Conservation (phyloP, 208 protist species). For the Crithidia sp. region DNA sequence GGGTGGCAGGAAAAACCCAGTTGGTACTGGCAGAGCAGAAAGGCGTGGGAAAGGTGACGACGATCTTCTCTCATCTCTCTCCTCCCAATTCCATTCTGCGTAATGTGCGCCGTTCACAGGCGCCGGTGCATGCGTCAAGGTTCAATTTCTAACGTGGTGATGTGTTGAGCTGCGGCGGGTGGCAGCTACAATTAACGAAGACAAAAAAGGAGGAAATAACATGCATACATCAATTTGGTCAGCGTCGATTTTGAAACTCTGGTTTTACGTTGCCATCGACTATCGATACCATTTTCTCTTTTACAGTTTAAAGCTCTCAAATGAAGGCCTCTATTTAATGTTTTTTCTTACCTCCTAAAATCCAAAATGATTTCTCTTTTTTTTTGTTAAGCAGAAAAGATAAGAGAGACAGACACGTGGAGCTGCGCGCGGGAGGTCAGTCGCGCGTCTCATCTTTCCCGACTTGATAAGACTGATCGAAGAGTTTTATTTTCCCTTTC, state of each 20-base stretch:
- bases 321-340: neutral
- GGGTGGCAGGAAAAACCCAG: neutral
- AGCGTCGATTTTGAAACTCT: slow-evolving; percentile 11
- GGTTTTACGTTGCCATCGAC: slow-evolving; percentile 18
- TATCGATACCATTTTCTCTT: neutral
- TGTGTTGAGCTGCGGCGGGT: too few species aligned
- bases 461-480: neutral
- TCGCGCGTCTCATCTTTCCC: too few species aligned
- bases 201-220: neutral
- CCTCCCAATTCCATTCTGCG: too few species aligned
- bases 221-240: neutral
- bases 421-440: too few species aligned
- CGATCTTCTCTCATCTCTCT: too few species aligned
- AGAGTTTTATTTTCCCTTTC: neutral
- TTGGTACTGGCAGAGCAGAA: too few species aligned
- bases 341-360: slow-evolving; percentile 3
- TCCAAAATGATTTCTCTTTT: slow-evolving; percentile 2
- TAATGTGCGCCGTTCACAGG: too few species aligned
- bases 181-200: too few species aligned
- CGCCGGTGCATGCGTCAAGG: too few species aligned
- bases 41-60: too few species aligned
- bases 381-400: neutral
- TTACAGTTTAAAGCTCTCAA: neutral
- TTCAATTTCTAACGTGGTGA: too few species aligned
- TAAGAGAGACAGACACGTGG: too few species aligned